phyloP scores from a whole-genome alignment of 2,329 filamentous ascomycete genomes.

The Cordyceps pruinosa region DNA sequence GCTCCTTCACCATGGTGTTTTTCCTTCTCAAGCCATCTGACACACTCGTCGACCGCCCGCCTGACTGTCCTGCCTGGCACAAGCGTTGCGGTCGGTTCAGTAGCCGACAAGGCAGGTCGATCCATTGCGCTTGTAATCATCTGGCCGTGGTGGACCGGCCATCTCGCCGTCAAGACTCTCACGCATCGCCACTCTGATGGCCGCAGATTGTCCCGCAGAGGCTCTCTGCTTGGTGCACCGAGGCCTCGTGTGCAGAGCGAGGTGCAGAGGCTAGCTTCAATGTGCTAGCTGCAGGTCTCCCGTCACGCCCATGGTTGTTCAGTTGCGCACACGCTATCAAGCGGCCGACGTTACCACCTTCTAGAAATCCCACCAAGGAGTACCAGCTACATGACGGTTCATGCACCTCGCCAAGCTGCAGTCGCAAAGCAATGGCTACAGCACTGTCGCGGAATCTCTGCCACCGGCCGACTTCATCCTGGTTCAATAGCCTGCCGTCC shows the following conservation, averaged over 20 bases:
- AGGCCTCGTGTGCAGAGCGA: background rate
- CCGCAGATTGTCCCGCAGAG: background rate
- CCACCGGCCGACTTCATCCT: no score
- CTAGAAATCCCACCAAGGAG: background rate
- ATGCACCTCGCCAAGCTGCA: background rate
- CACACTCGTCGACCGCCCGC: background rate
- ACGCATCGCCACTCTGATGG: background rate
- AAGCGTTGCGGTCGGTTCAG: slow-evolving; percentile 11
- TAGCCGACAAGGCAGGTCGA: slow-evolving; percentile 9
- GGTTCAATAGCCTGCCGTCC: no score
- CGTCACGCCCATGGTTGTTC: background rate
- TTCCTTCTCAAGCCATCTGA: slow-evolving; percentile 4
- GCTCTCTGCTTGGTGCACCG: background rate
- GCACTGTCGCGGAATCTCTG: no score
- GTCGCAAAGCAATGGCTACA: no score
- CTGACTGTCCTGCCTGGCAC: slow-evolving; percentile 5
- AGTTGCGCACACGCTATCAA: background rate
- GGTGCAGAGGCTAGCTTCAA: background rate
- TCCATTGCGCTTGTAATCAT: slow-evolving; percentile 4
- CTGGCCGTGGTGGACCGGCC: background rate
- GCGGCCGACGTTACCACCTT: background rate
- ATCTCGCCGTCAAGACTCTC: background rate
- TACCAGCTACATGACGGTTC: background rate
- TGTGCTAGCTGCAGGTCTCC: background rate
- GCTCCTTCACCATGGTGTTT: background rate